These are phyloP conservation scores for Borovskyia barvae DNA, from an alignment of 208 protist species.

Conservation along the genomic window DNA sequence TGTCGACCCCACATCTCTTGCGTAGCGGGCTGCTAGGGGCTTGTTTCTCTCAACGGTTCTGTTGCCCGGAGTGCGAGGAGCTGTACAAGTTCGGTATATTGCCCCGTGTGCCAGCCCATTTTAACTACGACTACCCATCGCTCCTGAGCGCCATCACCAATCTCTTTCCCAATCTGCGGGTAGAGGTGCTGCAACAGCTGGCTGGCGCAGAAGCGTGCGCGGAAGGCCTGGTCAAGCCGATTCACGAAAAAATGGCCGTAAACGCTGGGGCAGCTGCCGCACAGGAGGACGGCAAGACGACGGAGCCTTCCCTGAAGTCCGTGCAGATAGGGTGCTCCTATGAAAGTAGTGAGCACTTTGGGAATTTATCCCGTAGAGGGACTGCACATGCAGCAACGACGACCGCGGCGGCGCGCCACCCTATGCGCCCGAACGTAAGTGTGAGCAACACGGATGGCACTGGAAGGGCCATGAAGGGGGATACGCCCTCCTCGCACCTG, in stretches of 20 bases:
- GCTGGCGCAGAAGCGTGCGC: conserved; percentile 41
- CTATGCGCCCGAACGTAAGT: background rate
- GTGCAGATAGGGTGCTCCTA: conserved; percentile 21
- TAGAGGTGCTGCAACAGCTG: conserved; percentile 44
- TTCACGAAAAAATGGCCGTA: conserved; percentile 1
- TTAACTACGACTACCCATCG: conserved; percentile 34
- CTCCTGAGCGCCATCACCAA: conserved; percentile 42
- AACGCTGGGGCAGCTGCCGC: background rate
- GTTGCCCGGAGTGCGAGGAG: conserved; percentile 51
- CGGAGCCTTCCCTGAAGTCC: background rate
- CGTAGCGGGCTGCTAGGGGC: conserved; percentile 24
- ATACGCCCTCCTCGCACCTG: background rate
- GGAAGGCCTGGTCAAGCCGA: conserved; percentile 6
- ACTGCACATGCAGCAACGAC: background rate
- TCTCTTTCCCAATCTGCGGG: conserved; percentile 64
- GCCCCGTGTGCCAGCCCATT: conserved; percentile 17
- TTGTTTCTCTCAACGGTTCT: conserved; percentile 60
- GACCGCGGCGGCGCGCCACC: background rate
- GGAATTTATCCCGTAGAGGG: background rate
- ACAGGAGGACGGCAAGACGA: too few species aligned
- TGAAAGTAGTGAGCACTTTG: conserved; percentile 5
- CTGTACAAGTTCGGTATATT: conserved; percentile 30
- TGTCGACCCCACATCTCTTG: background rate
- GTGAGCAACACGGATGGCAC: background rate
- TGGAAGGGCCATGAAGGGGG: background rate